Evolutionary conservation across 306 rosid genomes (phyloP).

Genomic region (Alnus glutinosa): DNA sequence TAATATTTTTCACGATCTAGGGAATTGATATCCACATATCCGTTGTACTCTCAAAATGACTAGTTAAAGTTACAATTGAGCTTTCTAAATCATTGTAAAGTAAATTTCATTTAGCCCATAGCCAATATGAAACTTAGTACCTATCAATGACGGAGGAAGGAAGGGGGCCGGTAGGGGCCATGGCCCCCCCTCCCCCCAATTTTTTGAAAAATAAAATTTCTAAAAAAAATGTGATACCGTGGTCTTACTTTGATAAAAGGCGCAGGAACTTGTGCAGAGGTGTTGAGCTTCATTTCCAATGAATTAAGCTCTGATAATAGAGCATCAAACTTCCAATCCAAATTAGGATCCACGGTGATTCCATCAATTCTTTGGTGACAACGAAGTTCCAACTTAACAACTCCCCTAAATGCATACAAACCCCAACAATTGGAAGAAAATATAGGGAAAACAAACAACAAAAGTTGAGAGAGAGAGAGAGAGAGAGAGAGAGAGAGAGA

Average conservation of each 20-base stretch:
- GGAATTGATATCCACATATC: no score
- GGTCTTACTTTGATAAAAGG: slow-evolving; percentile 39
- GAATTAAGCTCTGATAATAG: slow-evolving; percentile 63
- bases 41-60: no score
- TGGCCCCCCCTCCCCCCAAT: no score
- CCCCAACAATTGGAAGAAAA: background rate
- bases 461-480: background rate
- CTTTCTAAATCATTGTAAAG: no score
- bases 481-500: no score
- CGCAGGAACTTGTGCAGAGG: slow-evolving; percentile 39
- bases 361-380: slow-evolving; percentile 44
- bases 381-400: slow-evolving; percentile 51
- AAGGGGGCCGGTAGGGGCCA: no score
- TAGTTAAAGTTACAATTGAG: no score
- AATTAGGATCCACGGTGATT: slow-evolving; percentile 58
- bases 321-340: slow-evolving; percentile 73
- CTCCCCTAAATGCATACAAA: slow-evolving; percentile 50
- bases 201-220: no score
- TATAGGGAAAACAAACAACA: background rate
- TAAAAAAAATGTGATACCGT: slow-evolving; percentile 35
- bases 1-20: no score
- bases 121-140: no score
- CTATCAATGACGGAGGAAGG: no score
- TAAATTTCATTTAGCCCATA: no score
- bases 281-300: slow-evolving; percentile 53